Evolutionary conservation across 345 rosid species (phyloP), one percentile per base, ranked within the genome.

Genomic region (Schrenkiella parvula): DNA sequence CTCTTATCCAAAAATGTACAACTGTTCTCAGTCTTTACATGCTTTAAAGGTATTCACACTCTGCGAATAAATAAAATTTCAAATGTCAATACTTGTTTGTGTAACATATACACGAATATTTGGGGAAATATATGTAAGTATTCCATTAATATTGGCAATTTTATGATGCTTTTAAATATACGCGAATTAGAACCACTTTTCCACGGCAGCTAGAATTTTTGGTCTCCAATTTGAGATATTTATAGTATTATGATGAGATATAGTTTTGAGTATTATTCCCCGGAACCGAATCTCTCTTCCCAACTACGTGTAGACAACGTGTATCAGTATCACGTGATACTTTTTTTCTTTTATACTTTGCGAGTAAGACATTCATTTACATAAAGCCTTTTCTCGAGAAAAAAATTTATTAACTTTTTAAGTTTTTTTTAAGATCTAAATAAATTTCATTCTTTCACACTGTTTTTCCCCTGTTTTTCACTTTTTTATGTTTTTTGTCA

Each of bases 271-370:
- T 34, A 21, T 31, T 47, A 19, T 58, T 57, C 61, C 26, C 50
- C 5, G 18, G 50, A 61, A 68, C 21, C 26, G 63, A 59, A 75
- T 61, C 28, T 68, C 18, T 42, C 41, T 52, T 60, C 28, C 64
- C 34, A 59, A 60, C 63, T 23, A 60, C 73, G 78, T 19, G 72
- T 74, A 74, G 52, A 58, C 21, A 28, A 32, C 74, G 64, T 75
- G 74, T 68, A 54, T 61, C 68, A 59, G 42, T 64, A 35, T 67
- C 73, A 67, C 78, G 73, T 73, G 71, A 64, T 41, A 55, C 77
- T 64, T n/a, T n/a, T n/a, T n/a, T n/a, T n/a, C n/a, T n/a, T n/a
- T 32, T 31, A 68, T 48, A 52, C 78, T 67, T 67, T 21, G 32
- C 57, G 69, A 61, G 23, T 74, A 74, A 59, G 70, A 34, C 26